Evolutionary conservation across 176 grass and related monocot genomes (phyloP), one percentile per base, ranked within the genome.

Genomic region (Phoenix roebelenii): DNA sequence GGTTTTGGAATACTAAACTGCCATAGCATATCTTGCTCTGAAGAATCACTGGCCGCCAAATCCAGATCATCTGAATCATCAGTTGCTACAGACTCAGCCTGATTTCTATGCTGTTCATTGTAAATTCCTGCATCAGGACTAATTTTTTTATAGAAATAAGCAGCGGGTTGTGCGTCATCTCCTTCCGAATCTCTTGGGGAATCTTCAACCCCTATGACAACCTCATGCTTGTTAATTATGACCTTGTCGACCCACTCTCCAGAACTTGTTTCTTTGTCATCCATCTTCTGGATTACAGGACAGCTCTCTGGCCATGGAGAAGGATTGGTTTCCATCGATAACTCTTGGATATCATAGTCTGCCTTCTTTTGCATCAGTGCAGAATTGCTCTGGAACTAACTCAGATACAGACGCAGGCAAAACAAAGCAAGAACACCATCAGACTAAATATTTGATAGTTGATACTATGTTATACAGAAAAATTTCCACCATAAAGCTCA

Each of bases 1-100:
- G 15, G 14, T 44, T 68, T 57, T 23, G 12, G 18, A 55, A 32
- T 26, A 44, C 10, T 55, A 19, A 23, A 22, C 17, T 56, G n/a
- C 12, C 5, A 68, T 39, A 5, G 26, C 52, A 68, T 68, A 16
- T 68, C 65, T 16, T 44, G 52, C 18, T 68, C 65, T 16, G 65
- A 68, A 56, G 51, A 57, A 44, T 68, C 65, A 68, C 28, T 68
- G 18, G 18, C 22, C 0, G 28, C 51, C 18, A 68, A 55, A 54
- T 67, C 64, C 5, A 67, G 22, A 56, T 68, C 65, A 68, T 68
- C 65, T 35, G 28, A 68, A 16, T 68, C 28, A 56, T 55, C 52
- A 4, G 52, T 48, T 22, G 52, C 50, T 9, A 68, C 14, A 44
- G 28, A 68, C 16, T 56, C 39, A 7, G 52, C 28, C 18, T 16